Conservation (phyloP, 345 rosid species). For the Eucalyptus shirleyi region DNA sequence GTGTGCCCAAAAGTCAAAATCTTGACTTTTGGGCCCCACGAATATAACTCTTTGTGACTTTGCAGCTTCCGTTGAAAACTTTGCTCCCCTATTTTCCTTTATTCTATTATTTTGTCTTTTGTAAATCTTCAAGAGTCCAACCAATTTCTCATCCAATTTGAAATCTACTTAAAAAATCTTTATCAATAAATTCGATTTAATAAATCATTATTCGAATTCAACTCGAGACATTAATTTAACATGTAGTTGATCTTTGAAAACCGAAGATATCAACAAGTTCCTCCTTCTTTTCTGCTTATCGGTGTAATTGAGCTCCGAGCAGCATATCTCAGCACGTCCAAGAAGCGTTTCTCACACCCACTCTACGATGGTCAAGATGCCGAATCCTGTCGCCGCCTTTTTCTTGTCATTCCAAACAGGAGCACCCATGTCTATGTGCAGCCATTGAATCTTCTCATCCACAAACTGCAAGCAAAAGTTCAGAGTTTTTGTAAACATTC, state of each 20-base stretch:
- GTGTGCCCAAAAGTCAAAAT: too few species aligned
- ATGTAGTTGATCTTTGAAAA: background rate
- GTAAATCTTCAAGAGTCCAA: too few species aligned
- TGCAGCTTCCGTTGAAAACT: too few species aligned
- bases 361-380: slow-evolving; percentile 78
- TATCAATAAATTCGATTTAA: too few species aligned
- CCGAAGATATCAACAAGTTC: background rate
- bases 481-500: background rate
- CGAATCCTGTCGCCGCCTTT: slow-evolving; percentile 72
- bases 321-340: background rate
- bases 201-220: too few species aligned
- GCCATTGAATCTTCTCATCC: slow-evolving; percentile 83
- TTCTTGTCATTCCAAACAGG: slow-evolving; percentile 94
- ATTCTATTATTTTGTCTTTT: too few species aligned
- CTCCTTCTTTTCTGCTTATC: background rate
- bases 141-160: too few species aligned
- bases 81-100: too few species aligned
- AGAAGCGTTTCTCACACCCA: slow-evolving; percentile 72
- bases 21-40: too few species aligned
- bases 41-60: too few species aligned
- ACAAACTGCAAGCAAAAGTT: slow-evolving; percentile 44
- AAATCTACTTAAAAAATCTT: too few species aligned
- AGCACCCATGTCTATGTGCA: slow-evolving; percentile 96
- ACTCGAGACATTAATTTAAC: too few species aligned
- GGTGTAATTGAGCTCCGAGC: background rate